These are phyloP conservation scores for Fraxinus quadrangulata DNA, from an alignment of 257 asterid species.

Conservation along the genomic window DNA sequence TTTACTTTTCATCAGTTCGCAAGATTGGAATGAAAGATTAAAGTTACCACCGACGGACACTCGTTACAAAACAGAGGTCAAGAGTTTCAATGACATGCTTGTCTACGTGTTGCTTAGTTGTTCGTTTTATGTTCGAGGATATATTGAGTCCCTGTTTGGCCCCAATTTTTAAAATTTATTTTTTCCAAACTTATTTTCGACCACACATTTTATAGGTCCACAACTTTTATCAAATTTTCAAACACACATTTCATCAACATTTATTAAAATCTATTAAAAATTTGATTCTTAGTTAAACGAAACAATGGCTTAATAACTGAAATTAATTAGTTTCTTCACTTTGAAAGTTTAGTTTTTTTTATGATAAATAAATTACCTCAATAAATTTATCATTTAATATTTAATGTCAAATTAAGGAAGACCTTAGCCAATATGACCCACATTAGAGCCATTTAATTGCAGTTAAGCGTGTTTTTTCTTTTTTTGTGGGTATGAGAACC, in stretches of 20 bases:
- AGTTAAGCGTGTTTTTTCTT: too few relatives aligned
- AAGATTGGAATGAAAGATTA: conserved; percentile 69
- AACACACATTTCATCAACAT: too few relatives aligned
- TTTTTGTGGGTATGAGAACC: too few relatives aligned
- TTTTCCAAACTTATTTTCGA: too few relatives aligned
- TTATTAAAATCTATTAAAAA: too few relatives aligned
- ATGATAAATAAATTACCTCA: not conserved
- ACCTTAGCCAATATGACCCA: not conserved
- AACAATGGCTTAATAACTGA: not conserved
- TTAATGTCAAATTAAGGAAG: not conserved
- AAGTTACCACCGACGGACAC: conserved; percentile 62
- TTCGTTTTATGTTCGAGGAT: not conserved
- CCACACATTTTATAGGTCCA: too few relatives aligned
- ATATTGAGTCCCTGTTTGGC: not conserved
- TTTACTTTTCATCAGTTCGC: conserved; percentile 44
- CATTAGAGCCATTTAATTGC: too few relatives aligned
- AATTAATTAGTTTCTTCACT: conserved; percentile 8
- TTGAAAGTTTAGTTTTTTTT: not conserved
- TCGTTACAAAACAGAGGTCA: conserved; percentile 74
- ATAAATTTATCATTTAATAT: not conserved
- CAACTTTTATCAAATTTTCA: too few relatives aligned
- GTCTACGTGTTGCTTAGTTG: not conserved
- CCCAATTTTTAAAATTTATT: too few relatives aligned
- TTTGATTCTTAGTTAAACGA: too few relatives aligned
- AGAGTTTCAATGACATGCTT: not conserved